Conservation (phyloP, 1,284 basidiomycete species). For the Ceratobasidium sp. region DNA sequence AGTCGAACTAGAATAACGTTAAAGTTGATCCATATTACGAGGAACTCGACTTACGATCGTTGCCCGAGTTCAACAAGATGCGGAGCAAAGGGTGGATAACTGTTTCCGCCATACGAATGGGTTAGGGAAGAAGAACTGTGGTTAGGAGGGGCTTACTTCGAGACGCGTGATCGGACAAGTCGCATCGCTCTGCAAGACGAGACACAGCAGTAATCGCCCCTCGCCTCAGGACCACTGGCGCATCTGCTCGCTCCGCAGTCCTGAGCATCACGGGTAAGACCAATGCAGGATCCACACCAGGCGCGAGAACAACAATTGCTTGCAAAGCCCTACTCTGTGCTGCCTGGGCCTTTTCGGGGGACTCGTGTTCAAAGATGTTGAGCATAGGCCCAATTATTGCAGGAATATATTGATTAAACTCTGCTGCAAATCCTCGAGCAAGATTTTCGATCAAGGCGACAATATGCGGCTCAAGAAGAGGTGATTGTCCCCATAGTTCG, state of each 20-base stretch:
- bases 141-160: conserved; percentile 51
- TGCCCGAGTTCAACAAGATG: conserved; percentile 58
- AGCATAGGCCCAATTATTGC: conserved; percentile 66
- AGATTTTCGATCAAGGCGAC: conserved; percentile 68
- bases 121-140: not conserved
- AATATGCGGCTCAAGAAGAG: conserved; percentile 72
- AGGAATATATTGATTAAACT: conserved; percentile 70
- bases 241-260: conserved; percentile 63
- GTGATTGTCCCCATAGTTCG: conserved; percentile 87
- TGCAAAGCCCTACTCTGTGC: conserved; percentile 61
- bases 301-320: conserved; percentile 66
- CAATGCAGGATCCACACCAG: conserved; percentile 68
- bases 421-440: conserved; percentile 66
- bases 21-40: not conserved
- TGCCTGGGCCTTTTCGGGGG: conserved; percentile 51
- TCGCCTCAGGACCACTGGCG: conserved; percentile 60
- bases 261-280: conserved; percentile 67
- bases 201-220: conserved; percentile 64
- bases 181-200: conserved; percentile 65
- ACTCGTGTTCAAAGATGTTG: conserved; percentile 55
- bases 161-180: conserved; percentile 68
- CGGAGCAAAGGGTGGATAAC: conserved; percentile 66
- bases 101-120: not conserved
- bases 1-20: conserved; percentile 52
- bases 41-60: conserved; percentile 52